Evolutionary conservation across 345 rosid genomes (phyloP).

Genomic region (Ailanthus altissimus): DNA sequence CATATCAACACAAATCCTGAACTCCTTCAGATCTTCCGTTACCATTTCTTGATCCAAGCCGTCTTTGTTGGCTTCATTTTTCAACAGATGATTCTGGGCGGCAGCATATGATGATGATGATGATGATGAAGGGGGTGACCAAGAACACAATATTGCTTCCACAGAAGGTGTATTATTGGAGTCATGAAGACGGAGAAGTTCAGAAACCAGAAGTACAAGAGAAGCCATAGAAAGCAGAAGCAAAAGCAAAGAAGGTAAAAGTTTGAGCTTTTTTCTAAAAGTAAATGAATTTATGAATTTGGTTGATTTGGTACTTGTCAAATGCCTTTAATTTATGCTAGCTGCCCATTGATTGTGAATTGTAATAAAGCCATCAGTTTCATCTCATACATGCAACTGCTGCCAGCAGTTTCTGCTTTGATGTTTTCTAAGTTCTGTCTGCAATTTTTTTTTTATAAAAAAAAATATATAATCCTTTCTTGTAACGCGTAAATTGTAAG

Average conservation of each 20-base stretch:
- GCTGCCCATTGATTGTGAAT: background rate
- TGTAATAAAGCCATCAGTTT: background rate
- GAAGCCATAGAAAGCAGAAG: conserved; percentile 12
- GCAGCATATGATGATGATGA: background rate
- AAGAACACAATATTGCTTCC: conserved; percentile 3
- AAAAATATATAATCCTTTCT: too few relatives aligned
- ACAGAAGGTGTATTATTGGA: background rate
- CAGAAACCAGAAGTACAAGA: background rate
- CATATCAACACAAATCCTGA: background rate
- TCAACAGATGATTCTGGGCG: background rate
- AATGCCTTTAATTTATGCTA: too few relatives aligned
- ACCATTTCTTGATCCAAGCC: background rate
- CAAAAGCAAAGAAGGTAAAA: background rate
- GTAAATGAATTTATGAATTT: background rate
- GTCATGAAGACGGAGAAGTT: background rate
- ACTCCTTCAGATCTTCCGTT: background rate
- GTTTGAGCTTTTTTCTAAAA: background rate
- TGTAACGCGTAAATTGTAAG: too few relatives aligned
- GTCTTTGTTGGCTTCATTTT: background rate
- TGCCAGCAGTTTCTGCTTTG: background rate
- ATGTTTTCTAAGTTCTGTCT: too few relatives aligned
- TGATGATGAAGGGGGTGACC: background rate
- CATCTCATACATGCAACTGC: background rate
- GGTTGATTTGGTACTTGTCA: background rate
- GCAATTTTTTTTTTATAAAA: too few relatives aligned